Percentiles rank a stretch among this genome's conserved stretches.
Evolutionary conservation across 192 early-diverging fungal genomes (phyloP).

Genomic region (Coemansia sp.): DNA sequence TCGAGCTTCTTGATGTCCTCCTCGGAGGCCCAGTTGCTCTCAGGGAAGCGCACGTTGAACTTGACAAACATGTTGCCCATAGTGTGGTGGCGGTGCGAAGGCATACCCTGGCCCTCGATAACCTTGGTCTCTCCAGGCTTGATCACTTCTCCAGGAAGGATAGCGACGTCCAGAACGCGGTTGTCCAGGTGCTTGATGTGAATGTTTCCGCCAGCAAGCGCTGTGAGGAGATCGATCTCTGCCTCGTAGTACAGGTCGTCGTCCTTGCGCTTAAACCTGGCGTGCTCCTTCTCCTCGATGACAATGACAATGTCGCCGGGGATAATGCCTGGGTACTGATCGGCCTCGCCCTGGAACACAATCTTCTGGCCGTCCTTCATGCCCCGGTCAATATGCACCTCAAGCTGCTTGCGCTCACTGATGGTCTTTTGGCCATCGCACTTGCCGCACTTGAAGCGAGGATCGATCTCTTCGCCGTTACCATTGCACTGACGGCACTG

Average conservation of each 20-base stretch:
- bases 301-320: conserved; percentile 99
- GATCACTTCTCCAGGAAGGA: conserved; percentile 93
- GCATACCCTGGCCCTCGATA: conserved; percentile 93
- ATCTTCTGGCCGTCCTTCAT: conserved; percentile 97
- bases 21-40: conserved; percentile 72
- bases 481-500: conserved; percentile 90
- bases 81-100: conserved; percentile 83
- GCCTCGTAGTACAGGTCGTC: conserved; percentile 91
- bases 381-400: conserved; percentile 97
- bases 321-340: conserved; percentile 88
- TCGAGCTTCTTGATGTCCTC: conserved; percentile 76
- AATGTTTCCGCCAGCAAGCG: conserved; percentile 93
- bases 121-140: conserved; percentile 90
- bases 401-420: conserved; percentile 92
- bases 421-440: conserved; percentile 89
- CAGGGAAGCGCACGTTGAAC: conserved; percentile 94
- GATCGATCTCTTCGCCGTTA: conserved; percentile 86
- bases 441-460: conserved; percentile 85
- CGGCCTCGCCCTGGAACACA: conserved; percentile 92
- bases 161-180: conserved; percentile 80
- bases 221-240: conserved; percentile 92
- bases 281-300: conserved; percentile 91
- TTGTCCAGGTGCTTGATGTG: conserved; percentile 92
- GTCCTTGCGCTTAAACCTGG: conserved; percentile 89
- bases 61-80: conserved; percentile 91